phyloP scores from a whole-genome alignment of 371 early-diverging fungal species.

The Dentiscutata heterogama region DNA sequence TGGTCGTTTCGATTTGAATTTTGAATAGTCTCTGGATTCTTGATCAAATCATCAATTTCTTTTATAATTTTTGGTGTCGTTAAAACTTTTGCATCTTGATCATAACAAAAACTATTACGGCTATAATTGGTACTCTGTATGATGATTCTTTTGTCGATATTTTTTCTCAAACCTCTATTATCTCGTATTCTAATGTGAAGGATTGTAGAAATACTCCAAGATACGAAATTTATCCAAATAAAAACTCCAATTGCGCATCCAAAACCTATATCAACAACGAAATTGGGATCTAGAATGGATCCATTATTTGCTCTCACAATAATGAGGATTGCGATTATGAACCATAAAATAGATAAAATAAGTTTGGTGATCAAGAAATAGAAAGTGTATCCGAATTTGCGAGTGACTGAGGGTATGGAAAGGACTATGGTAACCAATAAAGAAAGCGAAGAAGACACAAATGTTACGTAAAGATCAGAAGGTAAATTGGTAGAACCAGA shows the following conservation, averaged over 20 bases:
- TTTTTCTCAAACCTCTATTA: neutral
- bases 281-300: neutral
- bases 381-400: neutral
- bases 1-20: neutral
- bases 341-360: conserved; percentile 4
- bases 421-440: neutral
- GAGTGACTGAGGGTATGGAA: neutral
- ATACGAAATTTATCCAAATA: neutral
- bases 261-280: neutral
- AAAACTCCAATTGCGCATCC: neutral
- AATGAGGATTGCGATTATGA: neutral
- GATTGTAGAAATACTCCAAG: neutral
- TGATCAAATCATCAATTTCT: conserved; percentile 16
- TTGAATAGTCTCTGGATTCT: neutral
- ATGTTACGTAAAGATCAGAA: neutral
- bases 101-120: neutral
- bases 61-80: neutral
- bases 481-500: neutral
- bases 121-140: neutral
- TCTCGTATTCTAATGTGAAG: neutral
- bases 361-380: neutral
- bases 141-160: conserved; percentile 3
- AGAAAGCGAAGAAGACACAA: neutral
- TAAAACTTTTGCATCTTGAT: conserved; percentile 18
- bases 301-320: neutral